Conservation (phyloP, 306 rosid species). For the Cucurbita ficifolia region DNA sequence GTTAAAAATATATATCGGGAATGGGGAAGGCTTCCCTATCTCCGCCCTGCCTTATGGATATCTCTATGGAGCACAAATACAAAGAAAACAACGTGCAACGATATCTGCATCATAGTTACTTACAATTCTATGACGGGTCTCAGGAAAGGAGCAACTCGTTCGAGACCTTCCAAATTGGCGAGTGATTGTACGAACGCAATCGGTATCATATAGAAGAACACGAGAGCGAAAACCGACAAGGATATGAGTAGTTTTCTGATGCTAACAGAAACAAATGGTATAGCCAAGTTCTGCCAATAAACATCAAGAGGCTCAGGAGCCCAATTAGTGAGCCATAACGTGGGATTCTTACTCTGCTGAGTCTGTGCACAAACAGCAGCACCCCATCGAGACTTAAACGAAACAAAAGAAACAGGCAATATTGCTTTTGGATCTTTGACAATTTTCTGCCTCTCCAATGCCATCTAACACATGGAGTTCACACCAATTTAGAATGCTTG, state of each 20-base stretch:
- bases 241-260: constrained; percentile 62
- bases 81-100: not conserved
- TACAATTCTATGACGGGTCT: constrained; percentile 84
- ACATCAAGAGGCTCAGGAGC: constrained; percentile 93
- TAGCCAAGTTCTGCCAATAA: constrained; percentile 82
- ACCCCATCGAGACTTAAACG: constrained; percentile 84
- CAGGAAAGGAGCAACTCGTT: constrained; percentile 95
- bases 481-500: not conserved
- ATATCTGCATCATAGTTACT: constrained; percentile 13
- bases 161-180: constrained; percentile 96
- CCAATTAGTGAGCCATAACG: constrained; percentile 85
- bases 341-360: constrained; percentile 86
- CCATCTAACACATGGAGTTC: constrained; percentile 36
- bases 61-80: too few species aligned
- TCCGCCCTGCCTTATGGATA: too few species aligned
- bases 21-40: too few species aligned
- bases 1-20: too few species aligned
- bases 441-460: constrained; percentile 57
- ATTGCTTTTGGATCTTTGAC: constrained; percentile 65
- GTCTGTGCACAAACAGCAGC: constrained; percentile 98
- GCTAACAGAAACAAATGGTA: constrained; percentile 81
- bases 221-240: constrained; percentile 59
- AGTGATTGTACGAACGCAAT: constrained; percentile 97
- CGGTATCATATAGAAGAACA: constrained; percentile 97
- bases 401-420: constrained; percentile 82